Base-by-base conservation (phyloP, 139 green algal genomes). In the Chlorella vulgaris region DNA sequence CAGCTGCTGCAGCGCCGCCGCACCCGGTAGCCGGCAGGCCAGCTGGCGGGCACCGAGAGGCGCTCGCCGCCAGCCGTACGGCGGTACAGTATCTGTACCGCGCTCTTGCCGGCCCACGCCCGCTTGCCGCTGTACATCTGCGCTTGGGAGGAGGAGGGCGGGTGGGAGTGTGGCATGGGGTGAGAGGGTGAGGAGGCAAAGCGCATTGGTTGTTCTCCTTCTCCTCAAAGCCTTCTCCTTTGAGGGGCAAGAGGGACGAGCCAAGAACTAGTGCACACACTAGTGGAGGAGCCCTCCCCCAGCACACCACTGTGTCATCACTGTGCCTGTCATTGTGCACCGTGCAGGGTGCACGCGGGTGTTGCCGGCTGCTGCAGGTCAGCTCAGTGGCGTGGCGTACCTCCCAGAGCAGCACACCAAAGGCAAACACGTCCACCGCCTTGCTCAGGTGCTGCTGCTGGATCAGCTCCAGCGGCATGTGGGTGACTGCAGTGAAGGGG, bases 381-480 rank as follows among this genome's bases (percentile, higher is more conserved):
- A n/a, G n/a, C n/a, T n/a, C n/a, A n/a, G n/a, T n/a, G n/a, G n/a
- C n/a, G n/a, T n/a, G n/a, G n/a, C 55, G 5, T 21, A 65, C 55
- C 55, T 65, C 55, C 55, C 55, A 65, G 55, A 65, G 55, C 55
- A 65, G 55, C 55, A 65, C 55, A 8, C 55, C 55, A n/a, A 65
- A 65, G 55, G 55, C 15, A n/a, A 65, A 65, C 18, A 65, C 55
- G 22, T 65, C 55, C 18, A n/a, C 21, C 5, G 55, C 55, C 55
- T 5, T 15, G 55, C 18, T 65, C 18, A 65, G 55, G 18, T 31
- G 55, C 55, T 65, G 55, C 18, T 29, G 18, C 55, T 65, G 18
- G 22, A 65, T 65, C 55, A 65, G 55, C 55, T 65, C 55, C 55
- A 65, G 55, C 18, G 55, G 55, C 55, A 65, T 65, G 55, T 65